Percentiles rank a stretch among this genome's conserved stretches.
Evolutionary conservation across 2,329 filamentous ascomycete genomes (phyloP).

Genomic region (Ambrosiella xylebori): DNA sequence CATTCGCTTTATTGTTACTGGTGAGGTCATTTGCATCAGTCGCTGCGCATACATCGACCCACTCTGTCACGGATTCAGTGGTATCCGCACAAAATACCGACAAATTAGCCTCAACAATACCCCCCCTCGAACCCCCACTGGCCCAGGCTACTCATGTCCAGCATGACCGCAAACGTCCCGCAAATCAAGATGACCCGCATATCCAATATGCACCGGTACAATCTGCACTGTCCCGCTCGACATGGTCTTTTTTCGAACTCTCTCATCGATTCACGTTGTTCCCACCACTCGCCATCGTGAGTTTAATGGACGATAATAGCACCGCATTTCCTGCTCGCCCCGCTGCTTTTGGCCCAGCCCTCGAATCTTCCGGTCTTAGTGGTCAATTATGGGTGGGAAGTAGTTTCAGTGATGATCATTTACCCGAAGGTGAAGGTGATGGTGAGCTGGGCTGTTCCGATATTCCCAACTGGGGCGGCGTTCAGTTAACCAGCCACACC

Average conservation of each 20-base stretch:
- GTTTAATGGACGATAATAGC: constrained; percentile 91
- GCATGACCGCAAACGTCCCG: background rate
- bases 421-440: constrained; percentile 46
- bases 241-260: constrained; percentile 42
- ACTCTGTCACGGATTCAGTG: constrained; percentile 14
- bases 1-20: constrained; percentile 31
- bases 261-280: constrained; percentile 72
- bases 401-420: constrained; percentile 67
- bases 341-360: constrained; percentile 72
- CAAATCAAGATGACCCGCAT: background rate
- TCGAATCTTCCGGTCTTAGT: constrained; percentile 62
- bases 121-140: background rate
- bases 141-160: background rate
- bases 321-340: constrained; percentile 90
- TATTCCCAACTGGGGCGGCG: constrained; percentile 64
- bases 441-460: constrained; percentile 92
- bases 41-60: constrained; percentile 25
- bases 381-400: constrained; percentile 87
- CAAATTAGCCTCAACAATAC: background rate
- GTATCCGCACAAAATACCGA: background rate
- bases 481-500: constrained; percentile 20
- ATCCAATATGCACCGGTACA: constrained; percentile 13
- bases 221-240: constrained; percentile 14
- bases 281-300: constrained; percentile 87
- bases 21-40: background rate